These are phyloP conservation scores for Boletus rubroflammeus DNA, from an alignment of 768 basidiomycete species.

Conservation along the genomic window DNA sequence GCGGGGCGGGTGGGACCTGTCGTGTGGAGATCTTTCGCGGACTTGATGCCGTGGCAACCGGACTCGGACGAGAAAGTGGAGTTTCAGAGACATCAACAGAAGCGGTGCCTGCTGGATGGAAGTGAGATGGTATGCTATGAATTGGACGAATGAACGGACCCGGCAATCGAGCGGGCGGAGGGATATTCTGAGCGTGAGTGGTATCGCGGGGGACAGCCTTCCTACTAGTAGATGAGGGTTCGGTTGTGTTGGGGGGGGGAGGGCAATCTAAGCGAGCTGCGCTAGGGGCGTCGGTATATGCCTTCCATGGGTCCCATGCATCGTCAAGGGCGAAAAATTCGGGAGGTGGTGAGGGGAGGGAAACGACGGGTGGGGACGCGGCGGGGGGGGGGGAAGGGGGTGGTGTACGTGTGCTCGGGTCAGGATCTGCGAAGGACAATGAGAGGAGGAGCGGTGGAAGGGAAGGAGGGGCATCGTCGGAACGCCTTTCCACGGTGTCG, in stretches of 20 bases:
- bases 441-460: constrained; percentile 43
- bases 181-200: too few species aligned
- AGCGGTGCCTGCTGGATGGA: constrained; percentile 5
- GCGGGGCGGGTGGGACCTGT: constrained; percentile 5
- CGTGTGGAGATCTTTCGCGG: constrained; percentile 3
- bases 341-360: neutral
- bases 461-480: constrained; percentile 24
- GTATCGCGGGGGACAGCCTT: too few species aligned
- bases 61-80: neutral
- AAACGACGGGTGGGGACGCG: constrained; percentile 15
- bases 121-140: neutral
- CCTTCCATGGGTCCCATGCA: constrained; percentile 27
- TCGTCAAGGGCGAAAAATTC: constrained; percentile 1
- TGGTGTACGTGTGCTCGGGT: constrained; percentile 6
- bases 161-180: neutral
- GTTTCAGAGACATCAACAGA: neutral
- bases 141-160: constrained; percentile 15
- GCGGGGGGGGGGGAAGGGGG: constrained; percentile 5
- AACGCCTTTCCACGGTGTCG: neutral
- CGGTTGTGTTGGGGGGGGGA: neutral
- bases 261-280: constrained; percentile 4
- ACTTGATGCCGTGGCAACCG: constrained; percentile 20
- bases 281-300: neutral
- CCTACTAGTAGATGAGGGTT: neutral
- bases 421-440: constrained; percentile 29